A percentile compares a stretch with the other conserved stretches of the same genome.
Conservation (phyloP, 371 early-diverging fungal genomes). For the Mucor mucedo region DNA sequence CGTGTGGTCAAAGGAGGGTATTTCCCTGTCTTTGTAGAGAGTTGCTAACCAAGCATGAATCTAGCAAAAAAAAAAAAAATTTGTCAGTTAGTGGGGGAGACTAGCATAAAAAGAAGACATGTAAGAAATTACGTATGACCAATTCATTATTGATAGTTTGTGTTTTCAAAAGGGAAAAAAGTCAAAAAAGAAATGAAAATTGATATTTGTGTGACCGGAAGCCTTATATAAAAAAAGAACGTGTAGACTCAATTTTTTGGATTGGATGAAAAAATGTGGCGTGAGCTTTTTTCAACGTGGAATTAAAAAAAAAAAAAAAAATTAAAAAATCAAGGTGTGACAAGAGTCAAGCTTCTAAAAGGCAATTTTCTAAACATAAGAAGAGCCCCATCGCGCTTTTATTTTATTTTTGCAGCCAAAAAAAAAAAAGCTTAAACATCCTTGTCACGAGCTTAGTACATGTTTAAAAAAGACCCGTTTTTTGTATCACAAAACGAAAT, state of each 20-base stretch:
- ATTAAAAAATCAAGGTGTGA: background rate
- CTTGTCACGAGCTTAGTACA: too few species aligned
- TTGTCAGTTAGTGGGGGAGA: too few species aligned
- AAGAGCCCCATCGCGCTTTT: background rate
- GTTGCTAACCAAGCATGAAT: slow-evolving; percentile 13
- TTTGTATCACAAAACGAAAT: slow-evolving; percentile 15
- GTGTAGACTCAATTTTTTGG: slow-evolving; percentile 8
- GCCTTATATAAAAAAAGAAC: slow-evolving; percentile 6
- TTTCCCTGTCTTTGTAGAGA: slow-evolving; percentile 4
- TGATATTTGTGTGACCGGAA: background rate
- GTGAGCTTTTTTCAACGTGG: slow-evolving; percentile 35
- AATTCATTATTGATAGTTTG: background rate
- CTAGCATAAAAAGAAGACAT: too few species aligned
- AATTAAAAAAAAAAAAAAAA: slow-evolving; percentile 4
- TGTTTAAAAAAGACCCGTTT: slow-evolving; percentile 26
- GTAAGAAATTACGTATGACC: background rate
- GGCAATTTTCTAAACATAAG: slow-evolving; percentile 4
- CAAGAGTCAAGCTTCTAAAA: slow-evolving; percentile 1
- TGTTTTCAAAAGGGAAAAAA: background rate
- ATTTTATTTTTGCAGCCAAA: background rate
- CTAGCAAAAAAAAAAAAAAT: background rate
- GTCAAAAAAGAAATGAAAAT: background rate
- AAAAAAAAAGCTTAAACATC: background rate
- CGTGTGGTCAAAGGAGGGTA: slow-evolving; percentile 18
- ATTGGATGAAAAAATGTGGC: slow-evolving; percentile 37